Evolutionary conservation across 1,139 yeast genomes (phyloP).

Genomic region (Yamadazyma spencermartinsiae): DNA sequence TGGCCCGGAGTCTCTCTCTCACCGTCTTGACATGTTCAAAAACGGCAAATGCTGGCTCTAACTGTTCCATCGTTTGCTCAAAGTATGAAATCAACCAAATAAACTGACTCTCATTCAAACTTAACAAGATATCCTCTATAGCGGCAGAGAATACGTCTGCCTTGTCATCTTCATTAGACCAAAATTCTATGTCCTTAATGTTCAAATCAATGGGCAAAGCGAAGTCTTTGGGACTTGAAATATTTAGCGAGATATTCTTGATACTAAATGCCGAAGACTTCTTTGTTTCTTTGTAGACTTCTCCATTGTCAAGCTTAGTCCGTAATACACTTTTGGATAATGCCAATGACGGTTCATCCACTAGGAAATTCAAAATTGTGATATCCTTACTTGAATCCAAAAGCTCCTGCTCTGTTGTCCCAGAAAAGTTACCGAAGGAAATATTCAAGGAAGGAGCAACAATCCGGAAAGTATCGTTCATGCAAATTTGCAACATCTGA

Average conservation of each 20-base stretch:
- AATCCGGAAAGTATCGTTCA: conserved; percentile 48
- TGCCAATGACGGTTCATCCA: conserved; percentile 42
- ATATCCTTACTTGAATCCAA: conserved; percentile 18
- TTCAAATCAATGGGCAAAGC: conserved; percentile 22
- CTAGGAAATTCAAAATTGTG: conserved; percentile 26
- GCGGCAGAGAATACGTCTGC: conserved; percentile 34
- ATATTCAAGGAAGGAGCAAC: conserved; percentile 51
- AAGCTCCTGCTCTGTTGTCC: conserved; percentile 16
- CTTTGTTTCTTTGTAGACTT: conserved; percentile 8
- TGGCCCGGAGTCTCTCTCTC: conserved; percentile 25
- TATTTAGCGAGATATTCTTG: conserved; percentile 25
- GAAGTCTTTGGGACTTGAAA: conserved; percentile 26
- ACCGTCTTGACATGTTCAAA: conserved; percentile 17
- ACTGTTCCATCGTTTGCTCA: conserved; percentile 16
- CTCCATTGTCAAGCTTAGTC: conserved; percentile 9
- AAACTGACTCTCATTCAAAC: conserved; percentile 34
- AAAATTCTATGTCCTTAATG: conserved; percentile 38
- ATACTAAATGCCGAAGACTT: conserved; percentile 34
- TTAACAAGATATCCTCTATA: conserved; percentile 31
- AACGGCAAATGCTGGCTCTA: conserved; percentile 24
- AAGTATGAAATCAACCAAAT: conserved; percentile 38
- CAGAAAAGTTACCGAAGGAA: conserved; percentile 42
- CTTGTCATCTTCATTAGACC: conserved; percentile 37
- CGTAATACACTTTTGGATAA: conserved; percentile 21
- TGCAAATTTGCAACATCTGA: conserved; percentile 35